Evolutionary conservation across 2,329 filamentous ascomycete species (phyloP).

Genomic region (Raffaelea ambrosiae): DNA sequence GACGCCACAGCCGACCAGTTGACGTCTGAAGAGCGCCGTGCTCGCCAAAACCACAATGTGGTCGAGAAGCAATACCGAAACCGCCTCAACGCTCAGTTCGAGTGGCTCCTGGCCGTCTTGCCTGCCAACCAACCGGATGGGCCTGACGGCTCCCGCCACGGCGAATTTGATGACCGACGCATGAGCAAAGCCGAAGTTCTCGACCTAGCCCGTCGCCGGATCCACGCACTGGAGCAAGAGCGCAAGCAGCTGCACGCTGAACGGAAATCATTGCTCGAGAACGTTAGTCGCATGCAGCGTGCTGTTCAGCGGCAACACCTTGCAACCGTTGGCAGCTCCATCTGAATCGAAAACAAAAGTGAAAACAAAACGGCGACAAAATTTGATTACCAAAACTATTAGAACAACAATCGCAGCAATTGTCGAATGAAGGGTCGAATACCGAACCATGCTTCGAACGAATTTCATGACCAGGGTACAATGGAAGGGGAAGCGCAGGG

Average conservation of each 20-base stretch:
- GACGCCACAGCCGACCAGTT: constrained; percentile 7
- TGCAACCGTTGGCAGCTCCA: background rate
- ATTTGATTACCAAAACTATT: background rate
- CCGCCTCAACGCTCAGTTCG: constrained; percentile 36
- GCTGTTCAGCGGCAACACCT: constrained; percentile 8
- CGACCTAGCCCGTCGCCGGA: constrained; percentile 34
- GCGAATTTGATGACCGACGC: constrained; percentile 19
- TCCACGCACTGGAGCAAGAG: constrained; percentile 29
- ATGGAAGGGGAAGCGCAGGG: too few species aligned
- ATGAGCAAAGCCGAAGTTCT: constrained; percentile 37
- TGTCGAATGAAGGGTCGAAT: too few species aligned
- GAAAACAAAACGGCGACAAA: background rate
- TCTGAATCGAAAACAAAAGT: background rate
- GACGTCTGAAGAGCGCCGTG: constrained; percentile 11
- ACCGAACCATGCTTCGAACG: too few species aligned
- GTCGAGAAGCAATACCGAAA: constrained; percentile 41
- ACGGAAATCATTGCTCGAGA: constrained; percentile 8
- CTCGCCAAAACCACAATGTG: constrained; percentile 30
- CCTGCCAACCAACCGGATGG: constrained; percentile 16
- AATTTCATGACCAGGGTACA: too few species aligned
- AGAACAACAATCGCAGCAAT: background rate
- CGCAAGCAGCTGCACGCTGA: constrained; percentile 19
- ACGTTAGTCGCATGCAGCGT: constrained; percentile 7
- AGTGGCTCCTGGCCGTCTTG: constrained; percentile 31
- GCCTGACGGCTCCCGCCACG: constrained; percentile 1